Conservation (phyloP, 148 eudicot species). For the Fallopia convolvulus region DNA sequence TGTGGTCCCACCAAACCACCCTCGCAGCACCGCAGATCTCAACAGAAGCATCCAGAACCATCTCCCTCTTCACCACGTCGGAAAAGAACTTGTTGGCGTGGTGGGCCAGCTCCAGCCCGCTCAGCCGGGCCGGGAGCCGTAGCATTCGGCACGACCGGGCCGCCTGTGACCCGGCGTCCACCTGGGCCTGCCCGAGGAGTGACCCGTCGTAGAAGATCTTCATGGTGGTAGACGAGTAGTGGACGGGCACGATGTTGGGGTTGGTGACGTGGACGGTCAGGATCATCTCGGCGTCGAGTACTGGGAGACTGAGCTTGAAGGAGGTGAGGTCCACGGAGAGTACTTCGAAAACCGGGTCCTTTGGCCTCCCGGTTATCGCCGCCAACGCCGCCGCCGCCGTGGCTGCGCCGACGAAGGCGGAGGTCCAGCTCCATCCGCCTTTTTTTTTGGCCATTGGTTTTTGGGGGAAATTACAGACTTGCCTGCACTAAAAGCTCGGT, state of each 20-base stretch:
- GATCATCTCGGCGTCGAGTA: conserved; percentile 59
- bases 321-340: conserved; percentile 67
- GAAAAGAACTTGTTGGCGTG: conserved; percentile 38
- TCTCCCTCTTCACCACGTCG: conserved; percentile 69
- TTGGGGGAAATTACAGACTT: not conserved
- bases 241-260: conserved; percentile 70
- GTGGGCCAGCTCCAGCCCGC: conserved; percentile 66
- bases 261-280: conserved; percentile 90
- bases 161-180: conserved; percentile 65
- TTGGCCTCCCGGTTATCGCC: conserved; percentile 31
- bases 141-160: conserved; percentile 55
- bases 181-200: conserved; percentile 56
- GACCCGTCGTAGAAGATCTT: conserved; percentile 72
- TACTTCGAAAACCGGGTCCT: conserved; percentile 66
- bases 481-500: not conserved
- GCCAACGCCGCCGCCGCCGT: conserved; percentile 46
- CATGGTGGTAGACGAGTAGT: conserved; percentile 56
- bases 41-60: conserved; percentile 63
- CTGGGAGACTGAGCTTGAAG: conserved; percentile 60
- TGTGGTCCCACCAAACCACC: conserved; percentile 72
- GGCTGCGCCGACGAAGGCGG: conserved; percentile 62
- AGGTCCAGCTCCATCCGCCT: conserved; percentile 52
- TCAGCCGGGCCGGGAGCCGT: conserved; percentile 64
- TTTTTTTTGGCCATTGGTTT: conserved; percentile 19
- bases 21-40: conserved; percentile 66